Conservation (phyloP, 371 early-diverging fungal species). For the Entomophthora muscae region DNA sequence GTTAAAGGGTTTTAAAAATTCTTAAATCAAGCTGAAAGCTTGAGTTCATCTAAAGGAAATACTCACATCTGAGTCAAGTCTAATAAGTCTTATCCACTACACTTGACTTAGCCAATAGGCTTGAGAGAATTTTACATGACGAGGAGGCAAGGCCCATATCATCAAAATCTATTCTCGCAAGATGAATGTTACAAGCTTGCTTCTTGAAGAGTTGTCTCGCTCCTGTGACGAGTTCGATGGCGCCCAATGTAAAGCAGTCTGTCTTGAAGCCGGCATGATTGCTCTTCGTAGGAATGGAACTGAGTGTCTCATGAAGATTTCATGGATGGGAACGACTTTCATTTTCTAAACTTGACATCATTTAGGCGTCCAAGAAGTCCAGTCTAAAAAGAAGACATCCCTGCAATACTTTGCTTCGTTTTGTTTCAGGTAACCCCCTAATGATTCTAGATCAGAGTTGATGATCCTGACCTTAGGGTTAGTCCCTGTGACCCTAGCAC, state of each 20-base stretch:
- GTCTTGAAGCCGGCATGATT: constrained; percentile 99
- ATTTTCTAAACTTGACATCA: not conserved
- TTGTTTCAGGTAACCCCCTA: not conserved
- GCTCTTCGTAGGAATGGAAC: constrained; percentile 86
- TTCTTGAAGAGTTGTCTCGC: constrained; percentile 97
- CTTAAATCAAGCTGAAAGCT: too few relatives aligned
- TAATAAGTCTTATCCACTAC: too few relatives aligned
- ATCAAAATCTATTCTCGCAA: constrained; percentile 99
- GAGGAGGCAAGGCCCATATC: constrained; percentile 95
- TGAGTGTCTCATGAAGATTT: constrained; percentile 96
- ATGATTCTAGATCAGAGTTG: not conserved
- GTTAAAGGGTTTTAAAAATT: too few relatives aligned
- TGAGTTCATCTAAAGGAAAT: too few relatives aligned
- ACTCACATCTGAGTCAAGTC: too few relatives aligned
- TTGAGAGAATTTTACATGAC: too few relatives aligned
- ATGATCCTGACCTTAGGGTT: not conserved
- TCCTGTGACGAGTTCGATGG: constrained; percentile 99
- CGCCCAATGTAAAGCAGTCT: constrained; percentile 99
- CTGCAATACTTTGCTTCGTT: constrained; percentile 79
- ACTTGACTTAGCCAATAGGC: too few relatives aligned
- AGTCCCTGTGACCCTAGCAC: not conserved
- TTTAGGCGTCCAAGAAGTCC: constrained; percentile 93
- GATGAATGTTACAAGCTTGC: constrained; percentile 92
- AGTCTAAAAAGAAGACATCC: constrained; percentile 99
- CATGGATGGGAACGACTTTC: constrained; percentile 63